phyloP scores from a whole-genome alignment of 2,329 filamentous ascomycete species.

The Neopestalotiopsis rosae region DNA sequence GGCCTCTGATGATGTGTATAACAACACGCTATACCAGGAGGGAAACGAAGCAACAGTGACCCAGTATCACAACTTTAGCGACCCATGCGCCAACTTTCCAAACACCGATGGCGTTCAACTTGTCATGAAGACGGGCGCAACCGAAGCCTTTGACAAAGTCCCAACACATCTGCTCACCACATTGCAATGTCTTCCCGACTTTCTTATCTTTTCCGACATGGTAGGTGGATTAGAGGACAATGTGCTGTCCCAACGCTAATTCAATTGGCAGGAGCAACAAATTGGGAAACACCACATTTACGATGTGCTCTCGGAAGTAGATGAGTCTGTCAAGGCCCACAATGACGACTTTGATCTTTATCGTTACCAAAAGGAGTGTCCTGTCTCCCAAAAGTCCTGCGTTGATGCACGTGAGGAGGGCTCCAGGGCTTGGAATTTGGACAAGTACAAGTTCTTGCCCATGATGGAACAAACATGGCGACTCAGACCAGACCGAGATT shows the following conservation, averaged over 20 bases:
- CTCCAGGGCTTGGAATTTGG: slow-evolving; percentile 55
- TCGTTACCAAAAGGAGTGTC: slow-evolving; percentile 50
- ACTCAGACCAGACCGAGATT: slow-evolving; percentile 57
- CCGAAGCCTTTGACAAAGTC: slow-evolving; percentile 56
- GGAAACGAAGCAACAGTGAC: slow-evolving; percentile 40
- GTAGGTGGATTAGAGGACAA: slow-evolving; percentile 26
- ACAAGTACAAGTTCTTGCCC: slow-evolving; percentile 67
- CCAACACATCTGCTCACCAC: slow-evolving; percentile 61
- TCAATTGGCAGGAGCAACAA: slow-evolving; percentile 47
- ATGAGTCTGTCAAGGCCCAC: slow-evolving; percentile 42
- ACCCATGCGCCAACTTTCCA: slow-evolving; percentile 42
- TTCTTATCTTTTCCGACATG: slow-evolving; percentile 64
- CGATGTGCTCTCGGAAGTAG: slow-evolving; percentile 42
- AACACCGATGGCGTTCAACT: slow-evolving; percentile 53
- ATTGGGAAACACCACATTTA: slow-evolving; percentile 50
- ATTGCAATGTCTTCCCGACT: slow-evolving; percentile 54
- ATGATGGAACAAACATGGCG: slow-evolving; percentile 62
- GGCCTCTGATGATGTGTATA: slow-evolving; percentile 34
- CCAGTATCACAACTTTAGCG: slow-evolving; percentile 41
- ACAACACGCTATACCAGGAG: slow-evolving; percentile 45
- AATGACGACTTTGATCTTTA: slow-evolving; percentile 52
- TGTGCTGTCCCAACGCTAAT: slow-evolving; percentile 9
- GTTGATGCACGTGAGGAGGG: slow-evolving; percentile 37
- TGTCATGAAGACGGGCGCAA: slow-evolving; percentile 63
- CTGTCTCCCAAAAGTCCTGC: slow-evolving; percentile 52